Percentiles rank a stretch among this genome's conserved stretches.
These are phyloP conservation scores for Pezicula neosporulosa DNA, from an alignment of 2,329 filamentous ascomycete genomes.

Conservation along the genomic window DNA sequence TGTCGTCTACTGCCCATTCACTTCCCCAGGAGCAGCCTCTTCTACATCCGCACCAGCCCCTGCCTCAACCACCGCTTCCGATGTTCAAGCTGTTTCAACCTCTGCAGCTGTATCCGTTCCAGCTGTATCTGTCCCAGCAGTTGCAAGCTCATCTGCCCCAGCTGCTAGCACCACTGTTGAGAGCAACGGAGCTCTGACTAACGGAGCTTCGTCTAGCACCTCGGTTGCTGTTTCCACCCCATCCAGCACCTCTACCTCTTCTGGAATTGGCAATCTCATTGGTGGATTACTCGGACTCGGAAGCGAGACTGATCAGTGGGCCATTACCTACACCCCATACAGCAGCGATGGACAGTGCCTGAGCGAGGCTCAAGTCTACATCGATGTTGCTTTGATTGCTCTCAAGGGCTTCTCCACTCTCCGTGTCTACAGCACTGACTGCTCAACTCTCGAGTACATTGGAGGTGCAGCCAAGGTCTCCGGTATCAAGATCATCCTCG, in stretches of 20 bases:
- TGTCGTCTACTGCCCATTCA: conserved; percentile 70
- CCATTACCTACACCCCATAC: conserved; percentile 81
- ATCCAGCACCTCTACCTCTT: conserved; percentile 24
- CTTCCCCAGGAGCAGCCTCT: conserved; percentile 36
- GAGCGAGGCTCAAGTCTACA: conserved; percentile 49
- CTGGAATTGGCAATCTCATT: conserved; percentile 4
- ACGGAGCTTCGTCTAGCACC: conserved; percentile 13
- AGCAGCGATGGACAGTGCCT: conserved; percentile 60
- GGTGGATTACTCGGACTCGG: no score
- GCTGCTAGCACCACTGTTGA: not conserved
- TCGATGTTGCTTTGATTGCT: conserved; percentile 61
- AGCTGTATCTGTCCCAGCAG: not conserved
- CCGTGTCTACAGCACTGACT: conserved; percentile 92
- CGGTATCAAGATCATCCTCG: conserved; percentile 78
- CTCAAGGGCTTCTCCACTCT: conserved; percentile 63
- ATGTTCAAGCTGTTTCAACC: conserved; percentile 8
- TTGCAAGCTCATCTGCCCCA: conserved; percentile 17
- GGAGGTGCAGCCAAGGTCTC: conserved; percentile 63
- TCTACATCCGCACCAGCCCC: conserved; percentile 20
- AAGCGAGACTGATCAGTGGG: conserved; percentile 44
- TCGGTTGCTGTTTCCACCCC: not conserved
- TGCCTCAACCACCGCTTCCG: conserved; percentile 22
- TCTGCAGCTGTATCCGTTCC: not conserved
- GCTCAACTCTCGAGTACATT: conserved; percentile 73
- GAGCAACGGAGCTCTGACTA: conserved; percentile 18